Conservation (phyloP, 352 stramenopile genomes). For the Peronosclerospora sorghi region DNA sequence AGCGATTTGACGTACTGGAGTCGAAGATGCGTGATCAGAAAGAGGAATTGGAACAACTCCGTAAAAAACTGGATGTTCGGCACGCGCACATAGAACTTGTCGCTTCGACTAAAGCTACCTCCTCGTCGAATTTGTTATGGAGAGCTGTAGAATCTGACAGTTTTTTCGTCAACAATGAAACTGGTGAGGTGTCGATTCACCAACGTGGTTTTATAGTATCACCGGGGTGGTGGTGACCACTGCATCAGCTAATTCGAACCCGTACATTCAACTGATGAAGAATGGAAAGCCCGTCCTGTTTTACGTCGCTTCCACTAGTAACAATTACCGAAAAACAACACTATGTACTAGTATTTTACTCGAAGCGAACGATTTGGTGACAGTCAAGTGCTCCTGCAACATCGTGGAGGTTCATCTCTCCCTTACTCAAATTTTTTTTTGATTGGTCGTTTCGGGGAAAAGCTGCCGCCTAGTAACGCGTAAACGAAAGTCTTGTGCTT, state of each 20-base stretch:
- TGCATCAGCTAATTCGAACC: not conserved
- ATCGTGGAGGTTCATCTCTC: too few relatives aligned
- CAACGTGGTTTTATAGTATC: not conserved
- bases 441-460: too few relatives aligned
- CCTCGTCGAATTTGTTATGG: not conserved
- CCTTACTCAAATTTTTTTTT: too few relatives aligned
- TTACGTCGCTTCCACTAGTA: too few relatives aligned
- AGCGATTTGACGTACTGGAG: conserved; percentile 11
- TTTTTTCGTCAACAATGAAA: not conserved
- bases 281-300: not conserved
- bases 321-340: too few relatives aligned
- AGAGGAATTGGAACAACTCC: not conserved
- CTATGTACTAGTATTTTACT: too few relatives aligned
- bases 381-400: too few relatives aligned
- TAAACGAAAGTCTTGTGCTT: too few relatives aligned
- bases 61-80: not conserved
- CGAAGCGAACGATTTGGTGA: too few relatives aligned
- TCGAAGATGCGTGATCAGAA: conserved; percentile 8
- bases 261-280: not conserved
- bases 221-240: not conserved
- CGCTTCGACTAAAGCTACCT: not conserved
- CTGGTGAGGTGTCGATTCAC: not conserved
- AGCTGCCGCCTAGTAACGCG: too few relatives aligned
- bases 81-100: not conserved
- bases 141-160: not conserved